Evolutionary conservation across 352 stramenopile genomes (phyloP).

Genomic region (Pythium sp.): DNA sequence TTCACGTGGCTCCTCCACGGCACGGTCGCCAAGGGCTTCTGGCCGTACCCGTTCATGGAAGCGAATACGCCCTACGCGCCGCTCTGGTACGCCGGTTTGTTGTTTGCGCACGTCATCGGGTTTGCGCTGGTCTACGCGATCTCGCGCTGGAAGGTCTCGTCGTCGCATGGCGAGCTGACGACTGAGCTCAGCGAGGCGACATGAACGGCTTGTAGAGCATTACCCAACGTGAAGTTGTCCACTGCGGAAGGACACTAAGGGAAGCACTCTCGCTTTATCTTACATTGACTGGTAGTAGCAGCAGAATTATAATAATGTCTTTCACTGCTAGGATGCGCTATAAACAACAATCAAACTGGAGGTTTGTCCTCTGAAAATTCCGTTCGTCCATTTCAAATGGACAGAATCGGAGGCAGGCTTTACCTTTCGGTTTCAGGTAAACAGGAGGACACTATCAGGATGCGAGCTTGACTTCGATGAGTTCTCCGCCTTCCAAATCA

Average conservation of each 20-base stretch:
- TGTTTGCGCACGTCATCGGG: conserved; percentile 44
- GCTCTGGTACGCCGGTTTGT: conserved; percentile 63
- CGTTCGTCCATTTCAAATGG: neutral
- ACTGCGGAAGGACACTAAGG: neutral
- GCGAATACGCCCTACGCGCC: conserved; percentile 69
- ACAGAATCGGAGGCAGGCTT: neutral
- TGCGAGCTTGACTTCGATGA: conserved; percentile 61
- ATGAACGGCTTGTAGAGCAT: neutral
- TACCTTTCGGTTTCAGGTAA: neutral
- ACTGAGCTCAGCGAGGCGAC: neutral
- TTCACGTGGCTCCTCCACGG: conserved; percentile 79
- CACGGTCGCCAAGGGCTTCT: conserved; percentile 62
- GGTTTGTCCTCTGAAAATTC: neutral
- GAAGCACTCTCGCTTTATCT: neutral
- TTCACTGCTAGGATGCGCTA: conserved; percentile 2
- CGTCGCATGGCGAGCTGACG: neutral
- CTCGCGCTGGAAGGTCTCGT: conserved; percentile 39
- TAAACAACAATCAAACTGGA: conserved; percentile 6
- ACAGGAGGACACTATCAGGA: conserved; percentile 4
- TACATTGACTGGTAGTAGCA: neutral
- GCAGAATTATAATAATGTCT: conserved; percentile 3
- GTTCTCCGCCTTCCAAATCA: conserved; percentile 62
- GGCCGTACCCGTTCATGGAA: conserved; percentile 80
- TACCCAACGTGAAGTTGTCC: neutral
- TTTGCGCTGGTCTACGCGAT: conserved; percentile 41